Evolutionary conservation across 169 alveolate species (phyloP).

Genomic region (Plasmodium vivax): DNA sequence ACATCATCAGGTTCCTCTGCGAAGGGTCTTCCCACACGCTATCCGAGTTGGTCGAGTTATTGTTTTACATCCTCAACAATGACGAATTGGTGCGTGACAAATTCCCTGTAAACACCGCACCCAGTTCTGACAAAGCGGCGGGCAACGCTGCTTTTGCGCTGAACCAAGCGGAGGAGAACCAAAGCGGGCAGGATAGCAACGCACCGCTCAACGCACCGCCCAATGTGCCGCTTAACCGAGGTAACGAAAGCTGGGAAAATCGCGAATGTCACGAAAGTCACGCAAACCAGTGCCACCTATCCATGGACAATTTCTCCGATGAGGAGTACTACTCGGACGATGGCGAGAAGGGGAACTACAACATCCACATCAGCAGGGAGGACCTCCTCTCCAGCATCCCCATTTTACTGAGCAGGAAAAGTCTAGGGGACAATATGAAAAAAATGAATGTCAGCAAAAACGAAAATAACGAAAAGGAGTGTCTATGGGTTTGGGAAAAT

Average conservation of each 20-base stretch:
- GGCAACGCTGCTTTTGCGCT: not conserved
- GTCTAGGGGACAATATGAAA: slow-evolving; percentile 74
- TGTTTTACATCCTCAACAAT: slow-evolving; percentile 58
- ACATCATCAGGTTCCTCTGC: slow-evolving; percentile 58
- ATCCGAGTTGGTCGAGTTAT: slow-evolving; percentile 27
- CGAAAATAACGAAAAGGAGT: slow-evolving; percentile 71
- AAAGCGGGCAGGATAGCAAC: not conserved
- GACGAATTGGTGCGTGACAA: slow-evolving; percentile 35
- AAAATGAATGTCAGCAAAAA: slow-evolving; percentile 54
- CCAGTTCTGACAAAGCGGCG: not conserved
- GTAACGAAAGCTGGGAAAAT: not conserved
- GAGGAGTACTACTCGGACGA: slow-evolving; percentile 47
- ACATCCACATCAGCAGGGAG: slow-evolving; percentile 36
- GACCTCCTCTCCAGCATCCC: slow-evolving; percentile 50
- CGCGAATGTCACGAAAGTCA: not conserved
- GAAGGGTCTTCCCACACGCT: slow-evolving; percentile 42
- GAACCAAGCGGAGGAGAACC: not conserved
- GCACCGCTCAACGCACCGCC: no score
- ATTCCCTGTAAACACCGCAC: slow-evolving; percentile 3
- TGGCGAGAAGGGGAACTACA: slow-evolving; percentile 3
- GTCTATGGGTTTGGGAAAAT: slow-evolving; percentile 75
- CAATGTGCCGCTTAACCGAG: not conserved
- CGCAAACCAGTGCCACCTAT: not conserved
- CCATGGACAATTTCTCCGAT: slow-evolving; percentile 57
- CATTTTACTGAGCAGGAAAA: slow-evolving; percentile 59